These are phyloP conservation scores for Hymenoscyphus repandus DNA, from an alignment of 2,329 filamentous ascomycete genomes.

Conservation along the genomic window DNA sequence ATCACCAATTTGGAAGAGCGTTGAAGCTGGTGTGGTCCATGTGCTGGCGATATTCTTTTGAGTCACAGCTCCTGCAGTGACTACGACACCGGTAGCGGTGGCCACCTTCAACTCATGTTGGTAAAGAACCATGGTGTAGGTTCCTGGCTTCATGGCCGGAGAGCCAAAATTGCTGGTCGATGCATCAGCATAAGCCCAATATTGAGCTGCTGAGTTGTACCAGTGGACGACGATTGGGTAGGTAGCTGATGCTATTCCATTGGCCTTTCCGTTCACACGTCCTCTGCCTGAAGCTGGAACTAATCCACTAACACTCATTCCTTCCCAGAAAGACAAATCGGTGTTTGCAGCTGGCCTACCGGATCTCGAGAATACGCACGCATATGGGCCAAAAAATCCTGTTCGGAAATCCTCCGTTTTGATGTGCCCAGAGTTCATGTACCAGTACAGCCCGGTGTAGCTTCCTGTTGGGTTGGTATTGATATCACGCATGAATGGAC, in stretches of 20 bases:
- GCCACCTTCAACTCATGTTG: slow-evolving; percentile 53
- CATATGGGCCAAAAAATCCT: slow-evolving; percentile 62
- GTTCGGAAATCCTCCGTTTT: slow-evolving; percentile 57
- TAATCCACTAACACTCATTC: slow-evolving; percentile 53
- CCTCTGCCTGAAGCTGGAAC: slow-evolving; percentile 52
- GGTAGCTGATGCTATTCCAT: slow-evolving; percentile 43
- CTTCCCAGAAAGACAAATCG: slow-evolving; percentile 50
- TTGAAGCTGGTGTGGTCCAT: slow-evolving; percentile 40
- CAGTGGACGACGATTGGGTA: slow-evolving; percentile 59
- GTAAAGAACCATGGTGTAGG: slow-evolving; percentile 64
- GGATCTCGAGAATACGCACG: slow-evolving; percentile 53
- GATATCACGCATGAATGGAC: slow-evolving; percentile 54
- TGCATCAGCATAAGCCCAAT: slow-evolving; percentile 55
- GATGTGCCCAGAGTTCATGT: slow-evolving; percentile 55
- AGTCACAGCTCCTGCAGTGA: slow-evolving; percentile 44
- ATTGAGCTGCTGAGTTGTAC: slow-evolving; percentile 58
- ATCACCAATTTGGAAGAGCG: slow-evolving; percentile 59
- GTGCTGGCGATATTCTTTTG: slow-evolving; percentile 46
- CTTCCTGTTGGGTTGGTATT: slow-evolving; percentile 56
- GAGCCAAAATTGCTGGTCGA: slow-evolving; percentile 52
- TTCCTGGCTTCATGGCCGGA: slow-evolving; percentile 61
- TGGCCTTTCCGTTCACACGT: slow-evolving; percentile 54
- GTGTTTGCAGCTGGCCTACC: slow-evolving; percentile 48
- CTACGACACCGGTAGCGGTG: slow-evolving; percentile 39
- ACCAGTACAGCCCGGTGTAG: slow-evolving; percentile 57